A percentile compares a stretch with the other conserved stretches of the same genome.
These are phyloP conservation scores for Pestalotiopsis sp. DNA, from an alignment of 2,329 filamentous ascomycete species.

Conservation along the genomic window DNA sequence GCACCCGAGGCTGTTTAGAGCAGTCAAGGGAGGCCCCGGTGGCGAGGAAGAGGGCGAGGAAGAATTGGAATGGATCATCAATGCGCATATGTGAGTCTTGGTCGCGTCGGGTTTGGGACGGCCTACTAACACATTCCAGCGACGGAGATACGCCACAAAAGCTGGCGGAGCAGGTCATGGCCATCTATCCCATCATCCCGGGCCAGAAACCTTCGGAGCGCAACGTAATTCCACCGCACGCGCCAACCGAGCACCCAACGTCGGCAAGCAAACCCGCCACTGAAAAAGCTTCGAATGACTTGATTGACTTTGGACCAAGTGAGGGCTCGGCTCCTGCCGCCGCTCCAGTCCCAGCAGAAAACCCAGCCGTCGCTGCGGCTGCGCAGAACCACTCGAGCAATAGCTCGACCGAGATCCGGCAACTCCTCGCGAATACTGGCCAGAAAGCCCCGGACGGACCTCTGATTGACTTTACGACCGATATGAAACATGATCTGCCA, in stretches of 20 bases:
- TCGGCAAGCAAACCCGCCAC: slow-evolving; percentile 19
- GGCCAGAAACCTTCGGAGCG: slow-evolving; percentile 67
- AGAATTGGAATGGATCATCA: slow-evolving; percentile 93
- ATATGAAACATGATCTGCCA: slow-evolving; percentile 55
- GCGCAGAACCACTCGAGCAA: slow-evolving; percentile 21
- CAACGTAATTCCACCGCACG: slow-evolving; percentile 58
- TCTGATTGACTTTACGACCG: slow-evolving; percentile 58
- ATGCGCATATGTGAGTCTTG: slow-evolving; percentile 72
- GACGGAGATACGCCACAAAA: slow-evolving; percentile 68
- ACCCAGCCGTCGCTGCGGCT: slow-evolving; percentile 14
- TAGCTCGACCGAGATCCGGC: slow-evolving; percentile 41
- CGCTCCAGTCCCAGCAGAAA: slow-evolving; percentile 13
- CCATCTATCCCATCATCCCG: slow-evolving; percentile 81
- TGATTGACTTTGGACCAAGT: slow-evolving; percentile 62
- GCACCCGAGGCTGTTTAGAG: slow-evolving; percentile 84
- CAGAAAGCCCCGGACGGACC: slow-evolving; percentile 47
- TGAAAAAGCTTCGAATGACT: slow-evolving; percentile 36
- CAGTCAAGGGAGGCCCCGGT: slow-evolving; percentile 70
- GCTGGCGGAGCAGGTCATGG: slow-evolving; percentile 80
- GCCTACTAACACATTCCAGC: slow-evolving; percentile 23
- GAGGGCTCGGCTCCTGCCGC: slow-evolving; percentile 25
- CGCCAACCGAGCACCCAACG: slow-evolving; percentile 24
- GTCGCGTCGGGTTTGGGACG: background rate
- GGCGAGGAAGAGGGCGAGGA: slow-evolving; percentile 80
- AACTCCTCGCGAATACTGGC: slow-evolving; percentile 50